Evolutionary conservation across 257 asterid species (phyloP).

Genomic region (Mitragyna speciosa): DNA sequence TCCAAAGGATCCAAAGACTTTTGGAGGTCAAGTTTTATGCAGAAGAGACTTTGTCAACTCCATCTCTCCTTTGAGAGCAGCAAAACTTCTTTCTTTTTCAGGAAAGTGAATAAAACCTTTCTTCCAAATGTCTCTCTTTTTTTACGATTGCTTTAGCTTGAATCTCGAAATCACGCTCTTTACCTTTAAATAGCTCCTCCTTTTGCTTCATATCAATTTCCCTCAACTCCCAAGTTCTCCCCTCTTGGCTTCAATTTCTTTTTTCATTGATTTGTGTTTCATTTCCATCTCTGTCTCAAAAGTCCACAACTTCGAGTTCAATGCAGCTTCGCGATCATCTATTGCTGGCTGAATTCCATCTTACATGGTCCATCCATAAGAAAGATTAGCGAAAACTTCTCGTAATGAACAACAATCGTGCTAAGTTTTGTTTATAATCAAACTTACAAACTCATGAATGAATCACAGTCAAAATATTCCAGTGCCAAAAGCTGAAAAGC

Average conservation of each 20-base stretch:
- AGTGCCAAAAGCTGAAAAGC: neutral
- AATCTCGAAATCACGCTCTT: conserved; percentile 63
- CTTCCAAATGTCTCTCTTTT: conserved; percentile 63
- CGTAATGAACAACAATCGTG: neutral
- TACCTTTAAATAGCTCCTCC: conserved; percentile 67
- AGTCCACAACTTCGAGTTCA: conserved; percentile 49
- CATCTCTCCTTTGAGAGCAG: conserved; percentile 53
- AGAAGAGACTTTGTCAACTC: conserved; percentile 44
- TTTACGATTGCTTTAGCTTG: conserved; percentile 50
- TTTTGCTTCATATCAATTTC: conserved; percentile 78
- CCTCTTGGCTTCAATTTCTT: conserved; percentile 66
- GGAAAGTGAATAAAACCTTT: conserved; percentile 40
- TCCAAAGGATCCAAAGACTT: conserved; percentile 60
- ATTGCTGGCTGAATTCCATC: conserved; percentile 50
- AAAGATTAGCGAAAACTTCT: conserved; percentile 6
- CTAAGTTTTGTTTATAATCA: neutral
- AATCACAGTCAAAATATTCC: neutral
- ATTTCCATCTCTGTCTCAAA: conserved; percentile 64
- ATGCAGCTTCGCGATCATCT: conserved; percentile 56
- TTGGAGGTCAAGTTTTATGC: conserved; percentile 57
- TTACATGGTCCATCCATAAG: conserved; percentile 44
- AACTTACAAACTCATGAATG: conserved; percentile 48
- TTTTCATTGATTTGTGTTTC: too few relatives aligned
- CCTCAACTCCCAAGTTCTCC: conserved; percentile 82
- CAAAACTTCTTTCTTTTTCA: conserved; percentile 56